Conservation (phyloP, 495 filamentous ascomycete species). For the Lepraria neglecta region DNA sequence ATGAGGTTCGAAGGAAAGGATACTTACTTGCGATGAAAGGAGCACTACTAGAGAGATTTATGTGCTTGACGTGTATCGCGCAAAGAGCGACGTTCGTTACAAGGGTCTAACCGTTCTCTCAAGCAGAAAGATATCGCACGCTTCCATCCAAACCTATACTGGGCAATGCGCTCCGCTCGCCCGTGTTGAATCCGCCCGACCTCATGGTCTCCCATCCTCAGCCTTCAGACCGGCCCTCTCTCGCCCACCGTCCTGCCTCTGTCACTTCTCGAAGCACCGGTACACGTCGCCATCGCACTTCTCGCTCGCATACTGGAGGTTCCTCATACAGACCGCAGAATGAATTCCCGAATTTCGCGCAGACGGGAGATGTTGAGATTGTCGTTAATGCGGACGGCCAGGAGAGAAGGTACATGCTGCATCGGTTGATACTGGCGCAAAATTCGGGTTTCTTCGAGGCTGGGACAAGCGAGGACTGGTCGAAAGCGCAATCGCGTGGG, state of each 20-base stretch:
- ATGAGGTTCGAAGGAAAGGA: not conserved
- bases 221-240: constrained; percentile 45
- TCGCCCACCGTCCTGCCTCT: constrained; percentile 52
- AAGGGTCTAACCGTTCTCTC: too few relatives aligned
- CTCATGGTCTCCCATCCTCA: constrained; percentile 73
- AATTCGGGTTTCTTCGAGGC: constrained; percentile 92
- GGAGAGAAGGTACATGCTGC: constrained; percentile 77
- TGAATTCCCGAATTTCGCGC: constrained; percentile 85
- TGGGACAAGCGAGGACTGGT: constrained; percentile 82
- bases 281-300: constrained; percentile 59
- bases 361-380: constrained; percentile 88
- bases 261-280: constrained; percentile 53
- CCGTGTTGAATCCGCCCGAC: constrained; percentile 8
- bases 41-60: not conserved
- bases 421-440: constrained; percentile 75
- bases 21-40: not conserved
- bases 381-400: constrained; percentile 62
- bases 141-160: not conserved
- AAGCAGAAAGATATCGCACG: not conserved
- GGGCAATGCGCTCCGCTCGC: constrained; percentile 10
- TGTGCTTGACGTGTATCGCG: not conserved
- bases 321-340: constrained; percentile 66
- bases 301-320: constrained; percentile 76
- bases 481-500: constrained; percentile 42
- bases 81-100: not conserved